Base-by-base conservation (phyloP, 164 flowering plant genomes). In the Echeveria elegans region DNA sequence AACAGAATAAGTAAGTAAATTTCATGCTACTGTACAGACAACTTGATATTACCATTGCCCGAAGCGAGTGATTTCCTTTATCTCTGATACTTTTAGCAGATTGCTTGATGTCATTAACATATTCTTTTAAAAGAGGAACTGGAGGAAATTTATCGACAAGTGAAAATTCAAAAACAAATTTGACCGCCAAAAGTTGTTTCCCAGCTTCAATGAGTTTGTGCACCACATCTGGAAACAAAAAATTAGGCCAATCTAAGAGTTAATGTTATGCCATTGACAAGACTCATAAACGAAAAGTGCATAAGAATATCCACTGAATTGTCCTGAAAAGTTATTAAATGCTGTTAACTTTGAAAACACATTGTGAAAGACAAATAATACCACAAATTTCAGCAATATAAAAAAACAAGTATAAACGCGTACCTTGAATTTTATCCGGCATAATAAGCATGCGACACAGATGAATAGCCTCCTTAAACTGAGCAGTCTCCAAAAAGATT, bases 81-180 rank as follows among this genome's bases (percentile, higher is more conserved):
- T 66, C 64, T 29, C 72, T 70, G 37, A 81, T 63, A 40, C 77
- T 74, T 40, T 75, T 60, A 56, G 83, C 81, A 58, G 61, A 18
- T 68, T 79, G 78, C 75, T 82, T 82, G 63, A 79, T 38, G 26
- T 78, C 83, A 68, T 72, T 68, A 43, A 85, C 60, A 45, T 79
- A 77, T 38, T 72, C 72, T 73, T 80, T 78, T 67, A 89, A 66
- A 28, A 87, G 67, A 41, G 86, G 81, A 6, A 83, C 88, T 12
- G 88, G 91, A 15, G 85, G 87, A 71, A 84, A 88, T 77, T 81
- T 80, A 30, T 81, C 82, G n/a, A 75, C 74, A 65, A 89, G 75
- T 67, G 72, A 72, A 75, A 85, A 80, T 65, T 86, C 88, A 66
- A 67, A 81, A 50, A 79, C 73, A 70, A 80, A 86, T 72, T 80